Percentiles rank a stretch among this genome's conserved stretches.
Conservation (phyloP, 306 rosid genomes). For the Medicago arabica region DNA sequence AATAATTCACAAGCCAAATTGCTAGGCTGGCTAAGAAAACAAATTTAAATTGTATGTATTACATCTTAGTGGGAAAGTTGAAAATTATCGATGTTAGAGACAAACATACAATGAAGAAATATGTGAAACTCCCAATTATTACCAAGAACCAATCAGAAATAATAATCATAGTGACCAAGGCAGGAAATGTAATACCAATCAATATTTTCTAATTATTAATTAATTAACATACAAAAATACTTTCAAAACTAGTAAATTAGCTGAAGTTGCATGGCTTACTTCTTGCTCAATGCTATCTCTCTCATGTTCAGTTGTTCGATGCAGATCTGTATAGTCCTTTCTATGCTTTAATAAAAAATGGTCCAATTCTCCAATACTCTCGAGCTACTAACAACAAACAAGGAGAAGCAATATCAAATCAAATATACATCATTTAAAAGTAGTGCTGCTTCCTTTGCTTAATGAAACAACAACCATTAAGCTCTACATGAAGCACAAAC, state of each 20-base stretch:
- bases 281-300: conserved; percentile 97
- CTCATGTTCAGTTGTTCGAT: conserved; percentile 92
- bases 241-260: conserved; percentile 39
- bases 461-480: neutral
- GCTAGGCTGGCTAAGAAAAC: conserved; percentile 2
- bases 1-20: conserved; percentile 11
- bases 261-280: conserved; percentile 57
- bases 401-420: conserved; percentile 27
- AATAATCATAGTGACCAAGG: conserved; percentile 3
- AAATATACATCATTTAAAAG: neutral
- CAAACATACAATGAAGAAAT: neutral
- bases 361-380: conserved; percentile 82
- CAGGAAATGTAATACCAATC: conserved; percentile 17
- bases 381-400: conserved; percentile 61
- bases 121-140: conserved; percentile 22
- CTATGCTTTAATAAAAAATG: conserved; percentile 83
- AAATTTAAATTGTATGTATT: conserved; percentile 9
- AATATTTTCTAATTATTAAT: conserved; percentile 33
- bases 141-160: conserved; percentile 4
- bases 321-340: conserved; percentile 90
- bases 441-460: too few species aligned
- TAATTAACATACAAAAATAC: conserved; percentile 7
- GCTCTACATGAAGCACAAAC: conserved; percentile 12
- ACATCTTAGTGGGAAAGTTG: conserved; percentile 4
- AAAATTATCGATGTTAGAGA: conserved; percentile 6